Conservation (phyloP, 2,329 filamentous ascomycete genomes). For the Claviceps africana region DNA sequence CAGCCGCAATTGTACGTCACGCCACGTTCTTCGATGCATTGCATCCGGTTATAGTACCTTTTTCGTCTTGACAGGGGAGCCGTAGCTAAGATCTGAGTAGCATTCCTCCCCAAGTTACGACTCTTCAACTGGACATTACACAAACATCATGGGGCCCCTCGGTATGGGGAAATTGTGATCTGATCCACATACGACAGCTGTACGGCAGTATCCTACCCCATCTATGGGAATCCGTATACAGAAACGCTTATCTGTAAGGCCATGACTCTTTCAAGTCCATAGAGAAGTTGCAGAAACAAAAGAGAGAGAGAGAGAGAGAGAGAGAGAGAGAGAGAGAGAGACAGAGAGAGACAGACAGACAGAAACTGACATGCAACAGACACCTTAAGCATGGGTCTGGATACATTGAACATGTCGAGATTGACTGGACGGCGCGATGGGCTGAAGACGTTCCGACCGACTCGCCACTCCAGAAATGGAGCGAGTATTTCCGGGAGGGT, state of each 20-base stretch:
- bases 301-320: too few species aligned
- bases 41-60: too few species aligned
- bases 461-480: conserved; percentile 54
- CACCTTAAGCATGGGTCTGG: conserved; percentile 66
- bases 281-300: too few species aligned
- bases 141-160: conserved; percentile 43
- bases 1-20: conserved; percentile 19
- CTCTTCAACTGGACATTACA: conserved; percentile 61
- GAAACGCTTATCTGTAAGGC: conserved; percentile 51
- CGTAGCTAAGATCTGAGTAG: conserved; percentile 27
- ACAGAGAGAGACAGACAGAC: too few species aligned
- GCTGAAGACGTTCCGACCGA: conserved; percentile 48
- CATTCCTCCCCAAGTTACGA: conserved; percentile 46
- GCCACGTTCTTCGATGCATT: conserved; percentile 11
- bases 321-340: too few species aligned
- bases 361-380: conserved; percentile 28
- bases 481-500: conserved; percentile 49
- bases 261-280: background rate
- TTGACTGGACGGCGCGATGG: conserved; percentile 66
- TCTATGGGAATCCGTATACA: conserved; percentile 60
- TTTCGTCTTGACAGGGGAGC: background rate
- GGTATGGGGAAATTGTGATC: conserved; percentile 46
- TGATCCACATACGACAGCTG: conserved; percentile 72
- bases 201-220: conserved; percentile 57
- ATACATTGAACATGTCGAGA: conserved; percentile 74